Conservation (phyloP, 768 basidiomycete species). For the Mycena latifolia region DNA sequence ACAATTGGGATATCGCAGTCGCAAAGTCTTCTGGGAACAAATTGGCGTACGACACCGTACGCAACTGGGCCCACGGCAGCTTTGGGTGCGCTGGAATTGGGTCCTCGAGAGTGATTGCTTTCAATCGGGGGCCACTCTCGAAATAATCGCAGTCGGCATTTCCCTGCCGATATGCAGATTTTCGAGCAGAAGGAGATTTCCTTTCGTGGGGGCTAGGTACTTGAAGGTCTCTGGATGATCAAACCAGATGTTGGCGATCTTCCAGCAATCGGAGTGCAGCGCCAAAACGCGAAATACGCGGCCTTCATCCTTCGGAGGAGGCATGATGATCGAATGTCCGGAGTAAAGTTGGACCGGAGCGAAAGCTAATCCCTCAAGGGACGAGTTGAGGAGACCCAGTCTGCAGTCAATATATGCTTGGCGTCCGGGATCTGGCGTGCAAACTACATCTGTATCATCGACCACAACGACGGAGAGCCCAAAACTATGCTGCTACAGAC, state of each 20-base stretch:
- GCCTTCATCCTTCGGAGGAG: too few species aligned
- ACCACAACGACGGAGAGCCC: too few species aligned
- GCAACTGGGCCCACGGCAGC: conserved; percentile 3
- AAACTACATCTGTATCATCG: too few species aligned
- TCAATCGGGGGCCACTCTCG: too few species aligned
- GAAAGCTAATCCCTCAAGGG: too few species aligned
- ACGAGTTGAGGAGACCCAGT: too few species aligned
- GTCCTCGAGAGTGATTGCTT: too few species aligned
- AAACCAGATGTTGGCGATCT: neutral
- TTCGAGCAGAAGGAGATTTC: conserved; percentile 1
- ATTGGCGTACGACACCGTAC: neutral
- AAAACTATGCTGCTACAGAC: too few species aligned
- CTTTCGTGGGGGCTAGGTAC: neutral
- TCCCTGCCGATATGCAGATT: neutral
- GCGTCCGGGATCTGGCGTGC: too few species aligned
- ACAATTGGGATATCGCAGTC: neutral
- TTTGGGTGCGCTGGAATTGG: neutral
- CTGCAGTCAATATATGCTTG: too few species aligned
- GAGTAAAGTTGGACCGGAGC: too few species aligned
- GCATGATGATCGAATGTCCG: too few species aligned
- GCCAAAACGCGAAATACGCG: neutral
- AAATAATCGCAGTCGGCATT: neutral
- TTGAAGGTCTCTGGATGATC: neutral
- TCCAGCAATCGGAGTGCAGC: neutral
- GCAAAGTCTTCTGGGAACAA: neutral